A percentile compares a stretch with the other conserved stretches of the same genome.
Conservation (phyloP, 108 stramenopile genomes). For the Skeletonema potamos region DNA sequence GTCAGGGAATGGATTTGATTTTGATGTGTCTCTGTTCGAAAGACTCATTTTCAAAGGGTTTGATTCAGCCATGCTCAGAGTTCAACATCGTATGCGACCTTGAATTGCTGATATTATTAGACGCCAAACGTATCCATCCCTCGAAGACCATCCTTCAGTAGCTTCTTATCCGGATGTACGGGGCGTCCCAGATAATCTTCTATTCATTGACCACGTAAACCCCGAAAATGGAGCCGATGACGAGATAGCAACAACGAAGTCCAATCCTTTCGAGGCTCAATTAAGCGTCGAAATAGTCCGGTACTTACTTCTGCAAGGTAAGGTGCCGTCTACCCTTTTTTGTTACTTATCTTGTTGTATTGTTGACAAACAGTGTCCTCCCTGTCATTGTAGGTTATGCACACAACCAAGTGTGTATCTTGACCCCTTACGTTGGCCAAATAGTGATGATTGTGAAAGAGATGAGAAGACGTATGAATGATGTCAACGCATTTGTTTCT, state of each 20-base stretch:
- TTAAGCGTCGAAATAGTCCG: conserved; percentile 48
- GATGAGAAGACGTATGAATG: conserved; percentile 18
- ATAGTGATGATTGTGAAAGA: conserved; percentile 27
- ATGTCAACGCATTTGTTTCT: conserved; percentile 35
- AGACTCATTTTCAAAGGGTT: conserved; percentile 44
- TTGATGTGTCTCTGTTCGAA: conserved; percentile 65
- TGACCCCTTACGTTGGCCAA: conserved; percentile 61
- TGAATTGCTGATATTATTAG: conserved; percentile 44
- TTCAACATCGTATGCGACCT: conserved; percentile 58
- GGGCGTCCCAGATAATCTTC: conserved; percentile 32
- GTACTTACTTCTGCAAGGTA: conserved; percentile 53
- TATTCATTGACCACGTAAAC: conserved; percentile 50
- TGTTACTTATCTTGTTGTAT: no score
- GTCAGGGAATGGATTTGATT: conserved; percentile 51
- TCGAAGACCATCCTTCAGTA: conserved; percentile 47
- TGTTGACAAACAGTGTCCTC: no score
- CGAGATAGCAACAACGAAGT: conserved; percentile 32
- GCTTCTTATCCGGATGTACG: conserved; percentile 23
- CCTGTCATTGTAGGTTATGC: conserved; percentile 4
- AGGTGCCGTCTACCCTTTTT: no score
- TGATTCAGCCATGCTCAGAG: conserved; percentile 32
- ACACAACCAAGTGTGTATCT: conserved; percentile 32
- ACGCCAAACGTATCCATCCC: conserved; percentile 46
- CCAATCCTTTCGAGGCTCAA: conserved; percentile 43
- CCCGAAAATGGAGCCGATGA: conserved; percentile 36